These are phyloP conservation scores for Saccharum officinarum DNA, from an alignment of 176 grass and related monocot species.

Conservation along the genomic window DNA sequence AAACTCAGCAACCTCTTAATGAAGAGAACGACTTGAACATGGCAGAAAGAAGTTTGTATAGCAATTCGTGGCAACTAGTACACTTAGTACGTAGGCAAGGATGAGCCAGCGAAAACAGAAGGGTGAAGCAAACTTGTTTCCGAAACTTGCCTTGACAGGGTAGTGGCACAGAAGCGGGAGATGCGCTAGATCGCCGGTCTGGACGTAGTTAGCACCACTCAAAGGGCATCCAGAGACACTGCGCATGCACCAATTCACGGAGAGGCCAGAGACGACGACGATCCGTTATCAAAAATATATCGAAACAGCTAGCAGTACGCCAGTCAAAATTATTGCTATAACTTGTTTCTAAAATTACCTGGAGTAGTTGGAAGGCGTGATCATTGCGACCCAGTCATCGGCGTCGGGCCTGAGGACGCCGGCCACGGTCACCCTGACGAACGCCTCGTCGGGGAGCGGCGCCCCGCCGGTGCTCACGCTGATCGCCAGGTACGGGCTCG, in stretches of 20 bases:
- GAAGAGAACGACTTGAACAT: neutral
- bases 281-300: neutral
- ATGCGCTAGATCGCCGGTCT: conserved; percentile 66
- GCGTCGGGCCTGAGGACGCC: conserved; percentile 46
- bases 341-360: conserved; percentile 36
- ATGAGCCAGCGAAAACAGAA: neutral
- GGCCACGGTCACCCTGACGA: conserved; percentile 59
- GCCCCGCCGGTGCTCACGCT: conserved; percentile 20
- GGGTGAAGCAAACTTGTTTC: neutral
- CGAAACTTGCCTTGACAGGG: conserved; percentile 68
- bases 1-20: conserved; percentile 13
- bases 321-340: neutral
- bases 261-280: neutral
- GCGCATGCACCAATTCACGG: conserved; percentile 6
- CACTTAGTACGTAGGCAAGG: neutral
- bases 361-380: conserved; percentile 72
- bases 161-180: conserved; percentile 87
- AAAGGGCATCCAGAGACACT: conserved; percentile 63
- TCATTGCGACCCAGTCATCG: conserved; percentile 76
- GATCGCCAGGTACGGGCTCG: conserved; percentile 53
- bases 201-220: conserved; percentile 37
- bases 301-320: neutral
- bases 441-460: conserved; percentile 58
- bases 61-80: neutral
- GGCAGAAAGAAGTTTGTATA: neutral